Conservation (phyloP, 2,329 filamentous ascomycete species). For the Aureobasidium mangrovei region DNA sequence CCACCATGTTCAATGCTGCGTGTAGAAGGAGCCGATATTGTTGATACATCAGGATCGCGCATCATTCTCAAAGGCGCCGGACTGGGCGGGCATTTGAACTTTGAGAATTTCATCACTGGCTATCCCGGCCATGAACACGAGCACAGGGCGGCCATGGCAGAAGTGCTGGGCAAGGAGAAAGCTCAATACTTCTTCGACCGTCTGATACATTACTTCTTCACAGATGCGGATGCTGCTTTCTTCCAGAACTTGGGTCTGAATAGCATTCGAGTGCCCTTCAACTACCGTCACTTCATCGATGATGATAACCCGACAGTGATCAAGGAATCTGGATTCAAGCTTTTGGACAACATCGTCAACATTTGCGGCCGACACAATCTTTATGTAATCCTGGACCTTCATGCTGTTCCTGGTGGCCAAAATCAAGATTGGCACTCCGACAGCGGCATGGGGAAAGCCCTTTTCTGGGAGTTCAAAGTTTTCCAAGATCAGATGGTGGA, state of each 20-base stretch:
- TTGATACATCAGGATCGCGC: constrained; percentile 35
- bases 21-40: constrained; percentile 36
- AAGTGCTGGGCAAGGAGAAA: constrained; percentile 45
- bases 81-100: constrained; percentile 28
- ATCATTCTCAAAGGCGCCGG: constrained; percentile 41
- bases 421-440: constrained; percentile 43
- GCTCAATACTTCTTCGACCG: constrained; percentile 49
- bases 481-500: constrained; percentile 39
- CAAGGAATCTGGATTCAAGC: constrained; percentile 39
- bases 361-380: constrained; percentile 38
- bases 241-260: constrained; percentile 47
- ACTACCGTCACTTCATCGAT: constrained; percentile 47
- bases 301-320: constrained; percentile 40
- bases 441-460: constrained; percentile 30
- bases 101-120: constrained; percentile 54
- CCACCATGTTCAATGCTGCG: constrained; percentile 25
- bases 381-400: constrained; percentile 41
- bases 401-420: constrained; percentile 38
- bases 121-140: constrained; percentile 48
- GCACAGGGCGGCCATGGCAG: constrained; percentile 43
- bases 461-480: constrained; percentile 41
- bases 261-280: constrained; percentile 50
- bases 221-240: constrained; percentile 47
- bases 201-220: constrained; percentile 49
- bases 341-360: constrained; percentile 39